Percentiles rank a stretch among this genome's conserved stretches.
Conservation (phyloP, 331 rosid genomes). For the Phaseolus coccineus region DNA sequence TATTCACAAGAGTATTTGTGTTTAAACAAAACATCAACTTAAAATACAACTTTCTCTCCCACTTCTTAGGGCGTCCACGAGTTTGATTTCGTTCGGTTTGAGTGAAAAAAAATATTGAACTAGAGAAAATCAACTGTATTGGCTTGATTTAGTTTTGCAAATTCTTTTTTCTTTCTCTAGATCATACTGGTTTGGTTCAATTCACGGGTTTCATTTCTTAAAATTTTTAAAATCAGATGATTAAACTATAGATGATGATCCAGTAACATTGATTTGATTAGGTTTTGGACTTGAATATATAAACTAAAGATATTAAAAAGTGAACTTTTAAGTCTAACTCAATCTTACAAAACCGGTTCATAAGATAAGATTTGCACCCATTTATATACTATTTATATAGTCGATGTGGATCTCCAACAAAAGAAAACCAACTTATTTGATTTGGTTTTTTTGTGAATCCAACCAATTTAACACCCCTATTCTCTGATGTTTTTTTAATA, state of each 20-base stretch:
- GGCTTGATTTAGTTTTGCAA: background rate
- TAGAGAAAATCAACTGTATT: background rate
- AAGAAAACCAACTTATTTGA: background rate
- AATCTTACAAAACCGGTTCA: too few relatives aligned
- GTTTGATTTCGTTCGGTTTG: background rate
- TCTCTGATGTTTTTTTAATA: background rate
- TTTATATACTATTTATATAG: too few relatives aligned
- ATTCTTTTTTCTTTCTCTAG: background rate
- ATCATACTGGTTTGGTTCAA: background rate
- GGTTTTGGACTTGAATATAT: too few relatives aligned
- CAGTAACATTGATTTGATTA: background rate
- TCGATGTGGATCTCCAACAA: too few relatives aligned
- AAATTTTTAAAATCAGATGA: too few relatives aligned
- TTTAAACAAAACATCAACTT: conserved; percentile 7
- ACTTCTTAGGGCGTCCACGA: background rate
- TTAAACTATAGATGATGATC: background rate
- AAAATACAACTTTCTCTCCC: background rate
- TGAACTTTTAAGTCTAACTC: too few relatives aligned
- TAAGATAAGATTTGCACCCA: too few relatives aligned
- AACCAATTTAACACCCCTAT: background rate
- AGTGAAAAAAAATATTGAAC: background rate
- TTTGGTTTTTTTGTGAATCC: background rate
- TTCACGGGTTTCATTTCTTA: too few relatives aligned
- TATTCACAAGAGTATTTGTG: conserved; percentile 3
- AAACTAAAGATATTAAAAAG: background rate